Base-by-base conservation (phyloP, 805 yeast genomes). In the Novakomyces olei region DNA sequence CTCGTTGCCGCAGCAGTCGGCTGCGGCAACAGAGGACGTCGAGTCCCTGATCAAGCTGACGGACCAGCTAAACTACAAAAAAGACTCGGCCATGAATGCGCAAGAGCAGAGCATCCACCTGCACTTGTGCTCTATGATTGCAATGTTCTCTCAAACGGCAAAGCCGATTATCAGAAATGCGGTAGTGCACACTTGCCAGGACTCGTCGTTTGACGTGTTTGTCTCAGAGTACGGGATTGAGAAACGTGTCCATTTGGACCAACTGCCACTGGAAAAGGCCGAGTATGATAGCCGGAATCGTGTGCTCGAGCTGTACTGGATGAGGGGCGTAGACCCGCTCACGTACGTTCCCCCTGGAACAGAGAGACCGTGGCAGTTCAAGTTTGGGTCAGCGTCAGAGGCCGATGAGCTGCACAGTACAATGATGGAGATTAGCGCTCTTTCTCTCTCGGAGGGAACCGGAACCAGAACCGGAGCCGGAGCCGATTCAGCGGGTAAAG, bases 171-270 rank as follows among this genome's bases (percentile, higher is more conserved):
- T 19, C 16, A 15, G 10, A 3, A 16, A 15, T 10, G 32, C 19
- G 12, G 19, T 10, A 10, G 32, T 29, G 14, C 19, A 29, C n/a
- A 15, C 24, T 5, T 29, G 32, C 25, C 22, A 16, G 3, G 32
- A 29, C 15, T 78, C 93, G 1, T 79, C 96, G 2, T 88, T 88
- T 55, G 98, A 88, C 51, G 85, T 83, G 3, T 68, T 76, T 41
- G 61, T 83, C 39, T 93, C 94, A 2, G 93, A 80, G 41, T 75
- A 81, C 55, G 95, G 95, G 28, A 76, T 83, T 44, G 95, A 83
- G 49, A 83, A 83, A 53, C 65, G 95, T 46, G 94, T 83, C 15
- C 98, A 88, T 47, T 95, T 96, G 18, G 98, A 88, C 54, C 96
- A 88, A 54, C 60, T 88, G 35, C 32, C 32, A n/a, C 32, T 29